Base-by-base conservation (phyloP, 306 rosid species). In the Casuarina cunninghamiana region DNA sequence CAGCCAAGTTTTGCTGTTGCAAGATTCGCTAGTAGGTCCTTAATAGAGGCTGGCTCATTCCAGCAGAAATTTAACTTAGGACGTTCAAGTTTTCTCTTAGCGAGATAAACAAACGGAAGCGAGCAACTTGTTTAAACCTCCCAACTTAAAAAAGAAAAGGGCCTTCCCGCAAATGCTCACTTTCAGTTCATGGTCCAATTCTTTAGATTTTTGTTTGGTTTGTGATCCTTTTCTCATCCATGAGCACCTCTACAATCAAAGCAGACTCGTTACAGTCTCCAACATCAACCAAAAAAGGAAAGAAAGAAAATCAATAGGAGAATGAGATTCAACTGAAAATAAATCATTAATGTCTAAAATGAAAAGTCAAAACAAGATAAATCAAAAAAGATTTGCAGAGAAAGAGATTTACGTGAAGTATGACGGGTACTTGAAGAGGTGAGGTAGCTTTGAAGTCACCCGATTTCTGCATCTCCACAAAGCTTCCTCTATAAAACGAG, bases 371-470 rank as follows among this genome's bases (percentile, higher is more conserved):
- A 13, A 1, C 61, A 53, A 2, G 32, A 71, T 19, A 53, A 8
- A 76, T 38, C 12, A 10, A 13, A 1, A 67, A 53, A 2, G 32
- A 71, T 35, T 6, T 8, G 44, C 32, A 41, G n/a, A 69, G 81
- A 5, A 61, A 53, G 35, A 13, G 74, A 62, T 67, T 69, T 93
- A 91, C 97, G 98, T 90, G 91, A 94, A 94, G 76, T 91, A 94
- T 10, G 96, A 97, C 6, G 98, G 98, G 79, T 94, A 94, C 79
- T 89, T 94, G 97, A 91, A 91, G 94, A 94, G 91, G 37, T 87
- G 97, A 3, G 97, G 97, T 74, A 91, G 86, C 87, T 21, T 94
- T 91, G 90, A 91, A 91, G 54, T 89, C 94, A 65, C 96, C 94
- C 90, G 91, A 79, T 88, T 86, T 94, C 90, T 94, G 97, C 98